These are phyloP conservation scores for Xylogone sp. DNA, from an alignment of 2,329 filamentous ascomycete species.

Conservation along the genomic window DNA sequence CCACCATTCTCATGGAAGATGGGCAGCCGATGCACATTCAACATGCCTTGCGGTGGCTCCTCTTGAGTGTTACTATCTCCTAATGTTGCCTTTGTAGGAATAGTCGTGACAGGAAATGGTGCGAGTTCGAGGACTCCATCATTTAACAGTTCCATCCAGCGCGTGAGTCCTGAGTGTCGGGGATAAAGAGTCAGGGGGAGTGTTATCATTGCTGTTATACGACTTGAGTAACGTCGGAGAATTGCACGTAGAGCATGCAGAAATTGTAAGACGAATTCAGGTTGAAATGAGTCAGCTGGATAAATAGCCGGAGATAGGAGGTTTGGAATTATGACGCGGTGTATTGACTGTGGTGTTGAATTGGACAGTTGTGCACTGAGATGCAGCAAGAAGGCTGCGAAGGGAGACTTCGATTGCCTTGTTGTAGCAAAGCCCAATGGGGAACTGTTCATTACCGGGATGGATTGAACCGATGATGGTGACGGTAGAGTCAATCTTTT, in stretches of 20 bases:
- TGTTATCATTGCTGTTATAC: slow-evolving; percentile 69
- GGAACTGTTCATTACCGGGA: slow-evolving; percentile 35
- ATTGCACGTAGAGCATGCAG: slow-evolving; percentile 74
- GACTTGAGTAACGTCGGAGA: slow-evolving; percentile 61
- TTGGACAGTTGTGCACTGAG: slow-evolving; percentile 52
- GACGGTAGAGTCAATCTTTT: slow-evolving; percentile 58
- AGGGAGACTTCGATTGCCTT: slow-evolving; percentile 44
- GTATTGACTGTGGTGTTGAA: slow-evolving; percentile 59
- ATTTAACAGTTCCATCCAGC: slow-evolving; percentile 80
- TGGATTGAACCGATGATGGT: slow-evolving; percentile 47
- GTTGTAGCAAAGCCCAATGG: slow-evolving; percentile 23
- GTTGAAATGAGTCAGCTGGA: slow-evolving; percentile 62
- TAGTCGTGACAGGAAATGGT: slow-evolving; percentile 59
- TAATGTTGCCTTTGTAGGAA: slow-evolving; percentile 37
- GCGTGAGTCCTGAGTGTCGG: slow-evolving; percentile 67
- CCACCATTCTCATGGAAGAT: slow-evolving; percentile 86
- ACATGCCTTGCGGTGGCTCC: slow-evolving; percentile 79
- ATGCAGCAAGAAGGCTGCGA: slow-evolving; percentile 60
- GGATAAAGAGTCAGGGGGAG: slow-evolving; percentile 79
- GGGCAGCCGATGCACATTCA: slow-evolving; percentile 79
- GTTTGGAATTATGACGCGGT: slow-evolving; percentile 80
- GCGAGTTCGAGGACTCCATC: slow-evolving; percentile 86
- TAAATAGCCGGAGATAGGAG: slow-evolving; percentile 87
- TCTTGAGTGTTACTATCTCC: slow-evolving; percentile 53
- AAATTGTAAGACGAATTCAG: slow-evolving; percentile 73